These are phyloP conservation scores for Scheffersomyces titani DNA, from an alignment of 1,139 yeast genomes.

Conservation along the genomic window DNA sequence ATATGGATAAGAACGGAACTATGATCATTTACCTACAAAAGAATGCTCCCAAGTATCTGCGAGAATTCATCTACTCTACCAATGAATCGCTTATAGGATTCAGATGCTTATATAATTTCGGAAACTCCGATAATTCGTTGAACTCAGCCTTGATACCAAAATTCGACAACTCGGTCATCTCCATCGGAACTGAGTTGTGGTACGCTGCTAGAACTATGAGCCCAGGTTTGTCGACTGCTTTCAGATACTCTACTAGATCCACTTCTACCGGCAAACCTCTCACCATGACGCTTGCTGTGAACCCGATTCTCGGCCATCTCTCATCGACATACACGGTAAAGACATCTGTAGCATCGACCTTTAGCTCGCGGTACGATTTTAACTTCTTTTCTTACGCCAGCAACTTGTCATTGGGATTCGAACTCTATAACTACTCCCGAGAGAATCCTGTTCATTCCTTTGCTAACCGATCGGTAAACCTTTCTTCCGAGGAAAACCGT, in stretches of 20 bases:
- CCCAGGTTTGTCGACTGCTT: conserved; percentile 81
- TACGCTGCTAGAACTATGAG: conserved; percentile 82
- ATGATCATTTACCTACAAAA: conserved; percentile 75
- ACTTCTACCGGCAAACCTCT: conserved; percentile 87
- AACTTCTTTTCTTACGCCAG: conserved; percentile 90
- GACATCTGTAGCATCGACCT: conserved; percentile 74
- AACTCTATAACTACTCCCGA: conserved; percentile 59
- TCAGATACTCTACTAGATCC: conserved; percentile 84
- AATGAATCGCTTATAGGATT: conserved; percentile 87
- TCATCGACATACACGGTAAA: conserved; percentile 87
- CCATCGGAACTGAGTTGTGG: conserved; percentile 88
- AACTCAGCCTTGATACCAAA: conserved; percentile 29
- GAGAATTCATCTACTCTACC: conserved; percentile 84
- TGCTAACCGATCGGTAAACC: not conserved
- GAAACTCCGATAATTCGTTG: conserved; percentile 32
- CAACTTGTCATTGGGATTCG: conserved; percentile 83
- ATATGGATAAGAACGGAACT: conserved; percentile 54
- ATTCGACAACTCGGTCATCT: conserved; percentile 52
- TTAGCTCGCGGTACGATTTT: conserved; percentile 85
- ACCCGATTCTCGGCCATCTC: conserved; percentile 89
- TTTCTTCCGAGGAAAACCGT: not conserved
- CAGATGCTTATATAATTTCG: conserved; percentile 73
- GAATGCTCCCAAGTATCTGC: conserved; percentile 63
- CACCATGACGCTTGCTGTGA: conserved; percentile 82
- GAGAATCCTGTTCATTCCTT: conserved; percentile 3